A percentile compares a stretch with the other conserved stretches of the same genome.
Evolutionary conservation across 2,329 filamentous ascomycete genomes (phyloP).

Genomic region (Talaromyces amestolkiae): DNA sequence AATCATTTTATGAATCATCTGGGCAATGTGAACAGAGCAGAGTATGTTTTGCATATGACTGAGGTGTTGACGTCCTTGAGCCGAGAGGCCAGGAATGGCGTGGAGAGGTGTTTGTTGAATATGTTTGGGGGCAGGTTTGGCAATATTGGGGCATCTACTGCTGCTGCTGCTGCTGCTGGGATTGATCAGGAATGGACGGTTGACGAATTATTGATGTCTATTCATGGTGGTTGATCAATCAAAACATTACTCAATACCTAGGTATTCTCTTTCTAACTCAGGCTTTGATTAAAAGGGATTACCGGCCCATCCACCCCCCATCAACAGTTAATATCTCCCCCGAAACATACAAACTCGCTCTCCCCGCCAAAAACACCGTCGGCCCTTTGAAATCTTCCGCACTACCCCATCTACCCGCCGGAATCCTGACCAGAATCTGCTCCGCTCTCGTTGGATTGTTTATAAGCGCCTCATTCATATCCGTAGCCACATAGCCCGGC

Average conservation of each 20-base stretch:
- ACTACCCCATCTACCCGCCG: slow-evolving; percentile 76
- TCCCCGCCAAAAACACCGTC: slow-evolving; percentile 72
- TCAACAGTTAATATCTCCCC: slow-evolving; percentile 82
- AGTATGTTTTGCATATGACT: slow-evolving; percentile 4
- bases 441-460: slow-evolving; percentile 66
- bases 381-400: slow-evolving; percentile 87
- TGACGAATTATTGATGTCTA: slow-evolving; percentile 14
- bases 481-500: slow-evolving; percentile 87
- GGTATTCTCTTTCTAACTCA: too few species aligned
- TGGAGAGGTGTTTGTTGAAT: background rate
- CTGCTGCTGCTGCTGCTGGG: background rate
- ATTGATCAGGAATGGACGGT: slow-evolving; percentile 10
- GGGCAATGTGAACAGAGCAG: slow-evolving; percentile 14
- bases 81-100: slow-evolving; percentile 10
- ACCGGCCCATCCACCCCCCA: slow-evolving; percentile 91
- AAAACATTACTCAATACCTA: too few species aligned
- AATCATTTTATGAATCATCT: slow-evolving; percentile 18
- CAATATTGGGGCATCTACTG: background rate
- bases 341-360: slow-evolving; percentile 73
- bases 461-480: slow-evolving; percentile 85
- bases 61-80: slow-evolving; percentile 8
- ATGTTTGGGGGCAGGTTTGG: background rate
- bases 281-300: slow-evolving; percentile 45
- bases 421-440: slow-evolving; percentile 76
- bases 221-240: slow-evolving; percentile 13